These are phyloP conservation scores for Peronospora destructor DNA, from an alignment of 352 stramenopile genomes.

Conservation along the genomic window DNA sequence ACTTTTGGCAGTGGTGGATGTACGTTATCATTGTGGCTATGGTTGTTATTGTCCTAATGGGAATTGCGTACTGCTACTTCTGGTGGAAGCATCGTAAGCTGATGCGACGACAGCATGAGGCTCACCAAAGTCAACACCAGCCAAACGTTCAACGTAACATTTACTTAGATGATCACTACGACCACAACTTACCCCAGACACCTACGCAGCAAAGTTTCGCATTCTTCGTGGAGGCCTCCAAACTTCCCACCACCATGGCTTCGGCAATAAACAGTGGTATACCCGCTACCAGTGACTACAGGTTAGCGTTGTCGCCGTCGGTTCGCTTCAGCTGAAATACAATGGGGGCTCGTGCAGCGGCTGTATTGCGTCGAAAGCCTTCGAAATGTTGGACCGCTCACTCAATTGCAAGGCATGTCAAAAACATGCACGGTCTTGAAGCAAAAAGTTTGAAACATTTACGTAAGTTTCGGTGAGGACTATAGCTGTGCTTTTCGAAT, in stretches of 20 bases:
- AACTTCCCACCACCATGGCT: constrained; percentile 10
- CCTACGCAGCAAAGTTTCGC: constrained; percentile 23
- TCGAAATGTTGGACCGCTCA: constrained; percentile 13
- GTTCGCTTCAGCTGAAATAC: constrained; percentile 21
- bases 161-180: constrained; percentile 30
- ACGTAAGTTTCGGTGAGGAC: too few relatives aligned
- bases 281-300: constrained; percentile 18
- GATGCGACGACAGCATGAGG: constrained; percentile 35
- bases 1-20: constrained; percentile 87
- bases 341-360: constrained; percentile 5
- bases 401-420: neutral
- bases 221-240: constrained; percentile 23
- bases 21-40: constrained; percentile 65
- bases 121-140: constrained; percentile 30
- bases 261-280: constrained; percentile 17
- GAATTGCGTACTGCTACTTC: constrained; percentile 43
- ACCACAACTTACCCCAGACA: constrained; percentile 36
- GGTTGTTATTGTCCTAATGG: constrained; percentile 49
- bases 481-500: too few relatives aligned
- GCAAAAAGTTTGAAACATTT: too few relatives aligned
- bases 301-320: constrained; percentile 20
- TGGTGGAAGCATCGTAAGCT: constrained; percentile 47
- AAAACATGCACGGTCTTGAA: too few relatives aligned
- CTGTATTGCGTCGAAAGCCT: constrained; percentile 14
- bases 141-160: constrained; percentile 32